Conservation (phyloP, 2,329 filamentous ascomycete genomes). For the Fonsecaea multimorphosa region DNA sequence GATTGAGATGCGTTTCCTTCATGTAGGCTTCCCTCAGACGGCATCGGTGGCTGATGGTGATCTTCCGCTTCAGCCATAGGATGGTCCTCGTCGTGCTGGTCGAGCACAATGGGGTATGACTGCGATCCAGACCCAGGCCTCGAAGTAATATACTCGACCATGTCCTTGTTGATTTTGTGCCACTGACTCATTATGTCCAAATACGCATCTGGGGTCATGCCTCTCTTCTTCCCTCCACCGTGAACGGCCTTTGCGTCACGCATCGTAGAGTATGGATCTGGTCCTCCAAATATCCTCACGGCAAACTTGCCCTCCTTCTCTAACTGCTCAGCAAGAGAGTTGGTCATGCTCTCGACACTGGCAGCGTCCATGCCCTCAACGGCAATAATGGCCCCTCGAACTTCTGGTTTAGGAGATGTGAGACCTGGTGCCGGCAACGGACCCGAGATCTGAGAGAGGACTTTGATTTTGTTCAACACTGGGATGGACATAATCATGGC, state of each 20-base stretch:
- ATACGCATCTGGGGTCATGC: constrained; percentile 61
- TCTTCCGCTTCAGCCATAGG: constrained; percentile 7
- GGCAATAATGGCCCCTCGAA: constrained; percentile 79
- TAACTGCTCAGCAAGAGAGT: constrained; percentile 64
- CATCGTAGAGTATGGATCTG: constrained; percentile 40
- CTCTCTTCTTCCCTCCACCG: constrained; percentile 35
- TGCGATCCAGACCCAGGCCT: constrained; percentile 22
- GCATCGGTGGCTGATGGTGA: background rate
- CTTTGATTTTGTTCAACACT: constrained; percentile 75
- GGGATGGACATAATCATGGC: constrained; percentile 77
- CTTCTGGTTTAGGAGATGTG: constrained; percentile 47
- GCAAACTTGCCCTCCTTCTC: constrained; percentile 59
- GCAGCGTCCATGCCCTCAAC: constrained; percentile 75
- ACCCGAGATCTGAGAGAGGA: constrained; percentile 77
- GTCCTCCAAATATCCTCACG: constrained; percentile 58
- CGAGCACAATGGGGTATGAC: constrained; percentile 11
- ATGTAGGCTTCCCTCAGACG: background rate
- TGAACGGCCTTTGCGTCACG: constrained; percentile 26
- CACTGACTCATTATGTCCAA: constrained; percentile 72
- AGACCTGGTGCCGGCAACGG: constrained; percentile 58
- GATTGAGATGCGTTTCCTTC: background rate
- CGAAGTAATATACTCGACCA: constrained; percentile 64
- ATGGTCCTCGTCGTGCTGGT: constrained; percentile 8
- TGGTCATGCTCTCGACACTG: constrained; percentile 69
- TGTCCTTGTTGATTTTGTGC: constrained; percentile 76